Evolutionary conservation across 371 early-diverging fungal species (phyloP), one percentile per base, ranked within the genome.

Genomic region (Zopfochytrium polystomum): DNA sequence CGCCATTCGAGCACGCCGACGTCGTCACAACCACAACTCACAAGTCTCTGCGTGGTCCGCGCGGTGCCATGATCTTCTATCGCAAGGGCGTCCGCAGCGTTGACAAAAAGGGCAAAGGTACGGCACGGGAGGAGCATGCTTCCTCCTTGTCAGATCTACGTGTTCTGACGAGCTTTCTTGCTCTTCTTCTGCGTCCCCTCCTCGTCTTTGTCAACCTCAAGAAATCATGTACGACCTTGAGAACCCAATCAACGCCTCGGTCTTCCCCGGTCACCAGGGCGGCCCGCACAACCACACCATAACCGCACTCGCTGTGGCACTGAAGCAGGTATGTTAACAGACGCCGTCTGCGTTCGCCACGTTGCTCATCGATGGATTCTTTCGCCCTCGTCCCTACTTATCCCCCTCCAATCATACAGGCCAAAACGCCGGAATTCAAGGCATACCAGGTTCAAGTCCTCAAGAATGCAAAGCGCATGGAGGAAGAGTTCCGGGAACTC

Each of bases 261-360:
- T 99, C 42, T 99, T 99, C 83, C 99, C 99, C 18, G 95, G 97
- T 38, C 93, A 95, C 73, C 99, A 99, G 78, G 99, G 99, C 62
- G 99, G 99, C 5, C 99, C 99, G 32, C 99, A 99, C 81, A 99
- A 99, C 85, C 95, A 99, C 81, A 98, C 99, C 48, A 99, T 99
- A 62, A 84, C 94, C 31, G 99, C 98, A 15, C 78, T 98, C 58
- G 90, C 99, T 25, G 98, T 97, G 33, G 97, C 98, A 0, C 79
- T 99, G 58, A 91, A 96, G 76, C 95, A 98, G 80, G n/a, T n/a
- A n/a, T n/a, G n/a, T n/a, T n/a, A n/a, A n/a, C n/a, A n/a, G n/a
- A n/a, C n/a, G 96, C 90, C 23, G 85, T 84, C 43, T 77, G 15
- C 18, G 2, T 7, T 11, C 29, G n/a, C n/a, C n/a, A n/a, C n/a